Evolutionary conservation across 768 basidiomycete genomes (phyloP).

Genomic region (Amanita jacksonii): DNA sequence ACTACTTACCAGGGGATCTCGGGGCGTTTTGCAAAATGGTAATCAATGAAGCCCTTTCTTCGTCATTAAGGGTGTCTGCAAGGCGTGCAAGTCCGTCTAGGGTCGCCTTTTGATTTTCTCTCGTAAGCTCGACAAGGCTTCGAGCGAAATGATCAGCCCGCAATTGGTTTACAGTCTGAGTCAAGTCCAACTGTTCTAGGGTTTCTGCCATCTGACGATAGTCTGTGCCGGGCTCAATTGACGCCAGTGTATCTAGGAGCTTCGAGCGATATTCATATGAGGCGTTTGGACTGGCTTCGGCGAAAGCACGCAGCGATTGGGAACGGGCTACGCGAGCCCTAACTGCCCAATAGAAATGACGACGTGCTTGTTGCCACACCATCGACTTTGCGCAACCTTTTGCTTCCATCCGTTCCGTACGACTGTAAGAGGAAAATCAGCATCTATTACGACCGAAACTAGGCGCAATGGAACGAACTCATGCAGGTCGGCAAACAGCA

Average conservation of each 20-base stretch:
- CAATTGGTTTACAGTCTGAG: slow-evolving; percentile 51
- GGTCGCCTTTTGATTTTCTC: slow-evolving; percentile 70
- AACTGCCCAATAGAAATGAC: slow-evolving; percentile 90
- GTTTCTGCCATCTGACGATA: slow-evolving; percentile 51
- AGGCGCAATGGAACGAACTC: slow-evolving; percentile 51
- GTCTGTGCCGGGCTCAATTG: slow-evolving; percentile 40
- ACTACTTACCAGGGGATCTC: slow-evolving; percentile 48
- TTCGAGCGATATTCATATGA: slow-evolving; percentile 56
- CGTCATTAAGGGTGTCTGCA: slow-evolving; percentile 62
- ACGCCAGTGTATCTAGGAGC: slow-evolving; percentile 54
- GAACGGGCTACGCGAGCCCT: slow-evolving; percentile 74
- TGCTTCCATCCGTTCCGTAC: slow-evolving; percentile 93
- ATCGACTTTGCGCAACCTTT: slow-evolving; percentile 87
- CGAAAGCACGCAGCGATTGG: slow-evolving; percentile 49
- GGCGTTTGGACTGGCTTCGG: slow-evolving; percentile 63
- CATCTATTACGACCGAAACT: slow-evolving; percentile 5
- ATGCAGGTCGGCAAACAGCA: slow-evolving; percentile 93
- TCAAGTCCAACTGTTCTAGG: slow-evolving; percentile 64
- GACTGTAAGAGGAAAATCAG: slow-evolving; percentile 37
- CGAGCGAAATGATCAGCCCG: slow-evolving; percentile 61
- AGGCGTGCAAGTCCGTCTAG: slow-evolving; percentile 66
- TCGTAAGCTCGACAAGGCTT: slow-evolving; percentile 55
- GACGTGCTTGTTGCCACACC: slow-evolving; percentile 82
- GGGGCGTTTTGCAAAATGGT: slow-evolving; percentile 48
- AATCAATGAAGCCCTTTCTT: slow-evolving; percentile 58